phyloP scores from a whole-genome alignment of 2,329 filamentous ascomycete species.

The Kalaharituber pfeilii region DNA sequence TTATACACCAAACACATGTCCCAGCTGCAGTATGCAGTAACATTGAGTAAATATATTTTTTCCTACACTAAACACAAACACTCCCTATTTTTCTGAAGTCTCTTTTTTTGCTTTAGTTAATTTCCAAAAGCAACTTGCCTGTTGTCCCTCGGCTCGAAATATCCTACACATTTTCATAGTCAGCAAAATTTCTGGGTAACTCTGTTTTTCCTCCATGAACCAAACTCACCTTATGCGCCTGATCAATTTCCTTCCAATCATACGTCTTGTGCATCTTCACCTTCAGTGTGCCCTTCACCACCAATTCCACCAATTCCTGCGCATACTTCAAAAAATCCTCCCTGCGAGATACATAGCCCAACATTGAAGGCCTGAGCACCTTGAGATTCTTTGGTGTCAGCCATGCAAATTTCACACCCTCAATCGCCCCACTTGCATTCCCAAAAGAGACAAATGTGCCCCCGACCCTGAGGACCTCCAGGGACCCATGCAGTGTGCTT shows the following conservation, averaged over 20 bases:
- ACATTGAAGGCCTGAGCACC: constrained; percentile 56
- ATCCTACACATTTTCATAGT: constrained; percentile 32
- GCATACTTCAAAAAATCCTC: constrained; percentile 56
- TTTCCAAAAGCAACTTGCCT: constrained; percentile 63
- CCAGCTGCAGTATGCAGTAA: no score
- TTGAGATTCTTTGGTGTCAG: constrained; percentile 60
- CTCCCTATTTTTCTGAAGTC: no score
- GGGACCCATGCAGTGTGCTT: constrained; percentile 60
- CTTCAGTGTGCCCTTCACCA: constrained; percentile 51
- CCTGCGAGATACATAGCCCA: constrained; percentile 49
- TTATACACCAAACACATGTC: no score
- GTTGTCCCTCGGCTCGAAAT: constrained; percentile 67
- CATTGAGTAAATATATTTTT: no score
- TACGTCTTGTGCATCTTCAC: constrained; percentile 62
- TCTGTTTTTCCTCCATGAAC: background rate
- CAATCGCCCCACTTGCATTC: constrained; percentile 43
- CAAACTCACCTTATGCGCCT: constrained; percentile 44
- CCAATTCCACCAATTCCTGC: constrained; percentile 53
- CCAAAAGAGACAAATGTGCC: constrained; percentile 35
- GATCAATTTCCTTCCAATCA: constrained; percentile 50
- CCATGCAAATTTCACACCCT: constrained; percentile 44
- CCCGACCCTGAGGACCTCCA: constrained; percentile 59
- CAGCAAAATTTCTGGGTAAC: background rate
- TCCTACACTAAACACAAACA: no score
- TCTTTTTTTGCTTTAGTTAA: no score